Evolutionary conservation across 2,329 filamentous ascomycete species (phyloP).

Genomic region (Aspergillus tamarii): DNA sequence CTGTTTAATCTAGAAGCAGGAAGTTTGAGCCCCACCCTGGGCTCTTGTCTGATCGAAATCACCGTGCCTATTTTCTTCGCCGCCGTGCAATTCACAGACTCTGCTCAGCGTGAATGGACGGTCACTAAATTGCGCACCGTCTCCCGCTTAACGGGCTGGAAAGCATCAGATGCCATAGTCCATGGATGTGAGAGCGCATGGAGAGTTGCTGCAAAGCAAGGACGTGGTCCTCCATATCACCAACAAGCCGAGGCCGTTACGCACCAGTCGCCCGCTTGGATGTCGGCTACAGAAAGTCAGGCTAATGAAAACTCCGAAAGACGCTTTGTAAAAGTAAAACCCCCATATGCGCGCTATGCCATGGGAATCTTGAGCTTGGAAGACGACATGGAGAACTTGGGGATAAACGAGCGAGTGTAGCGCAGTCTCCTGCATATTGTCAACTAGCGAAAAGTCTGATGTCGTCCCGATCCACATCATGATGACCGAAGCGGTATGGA

Average conservation of each 20-base stretch:
- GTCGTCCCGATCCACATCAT: not conserved
- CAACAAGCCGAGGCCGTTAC: conserved; percentile 29
- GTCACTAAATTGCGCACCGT: conserved; percentile 75
- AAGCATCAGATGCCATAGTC: conserved; percentile 79
- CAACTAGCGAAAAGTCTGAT: not conserved
- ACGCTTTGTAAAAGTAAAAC: conserved; percentile 62
- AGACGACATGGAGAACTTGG: conserved; percentile 69
- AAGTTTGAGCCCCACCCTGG: conserved; percentile 75
- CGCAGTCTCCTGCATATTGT: not conserved
- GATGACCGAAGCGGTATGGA: not conserved
- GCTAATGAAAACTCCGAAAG: conserved; percentile 46
- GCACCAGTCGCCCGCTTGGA: conserved; percentile 14
- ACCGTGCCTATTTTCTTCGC: conserved; percentile 85
- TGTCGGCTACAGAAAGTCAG: conserved; percentile 14
- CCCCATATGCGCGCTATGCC: conserved; percentile 71
- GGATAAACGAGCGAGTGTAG: conserved; percentile 47
- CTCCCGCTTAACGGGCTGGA: conserved; percentile 81
- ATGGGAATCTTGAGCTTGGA: conserved; percentile 79
- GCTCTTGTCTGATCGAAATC: conserved; percentile 79
- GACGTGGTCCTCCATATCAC: conserved; percentile 74
- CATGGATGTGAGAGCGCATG: conserved; percentile 83
- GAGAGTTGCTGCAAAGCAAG: conserved; percentile 73
- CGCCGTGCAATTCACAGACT: conserved; percentile 75
- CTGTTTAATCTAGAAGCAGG: conserved; percentile 36
- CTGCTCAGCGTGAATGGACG: conserved; percentile 75